Evolutionary conservation across 495 filamentous ascomycete genomes (phyloP), one percentile per base, ranked within the genome.

Genomic region (Aspergillus egyptiacus): DNA sequence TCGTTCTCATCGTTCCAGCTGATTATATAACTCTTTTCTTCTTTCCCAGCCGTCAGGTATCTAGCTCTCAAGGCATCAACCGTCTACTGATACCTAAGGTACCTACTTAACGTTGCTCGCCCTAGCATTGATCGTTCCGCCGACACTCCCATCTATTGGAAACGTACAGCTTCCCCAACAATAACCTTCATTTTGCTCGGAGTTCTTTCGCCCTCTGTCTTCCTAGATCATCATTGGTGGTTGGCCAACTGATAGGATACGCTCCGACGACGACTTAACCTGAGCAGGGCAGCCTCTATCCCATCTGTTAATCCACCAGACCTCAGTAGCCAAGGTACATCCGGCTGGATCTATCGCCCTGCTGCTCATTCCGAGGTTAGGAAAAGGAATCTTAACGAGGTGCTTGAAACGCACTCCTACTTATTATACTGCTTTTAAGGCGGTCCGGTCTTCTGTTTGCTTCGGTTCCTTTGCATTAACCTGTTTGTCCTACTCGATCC

Each of bases 171-270:
- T 48, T 31, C 34, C 20, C 11, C 17, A 18, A 34, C 22, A 3
- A 27, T 19, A 18, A 13, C n/a, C 10, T 44, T 15, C 9, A 7
- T 8, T 22, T 11, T n/a, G n/a, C 27, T 31, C 15, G 18, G 41
- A 14, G 27, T 33, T 44, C 17, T 15, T 33, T 22, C 27, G 28
- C 27, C 31, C 31, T 31, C 15, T n/a, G 0, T 31, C 25, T 30
- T 22, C 18, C 24, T 44, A 44, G 41, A 44, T 44, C 32, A 38
- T 38, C 20, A 38, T 42, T 17, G 15, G 22, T 32, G 32, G 31
- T 37, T 43, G 32, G 48, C 32, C 32, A 33, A 33, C n/a, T 44
- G 41, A 44, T 33, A 44, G 27, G 28, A 51, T 42, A 51, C 48
- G 24, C 17, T 44, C 31, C 48, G 22, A 37, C 39, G 45, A n/a